Evolutionary conservation across 345 rosid genomes (phyloP).

Genomic region (Pugionium dolabratum): DNA sequence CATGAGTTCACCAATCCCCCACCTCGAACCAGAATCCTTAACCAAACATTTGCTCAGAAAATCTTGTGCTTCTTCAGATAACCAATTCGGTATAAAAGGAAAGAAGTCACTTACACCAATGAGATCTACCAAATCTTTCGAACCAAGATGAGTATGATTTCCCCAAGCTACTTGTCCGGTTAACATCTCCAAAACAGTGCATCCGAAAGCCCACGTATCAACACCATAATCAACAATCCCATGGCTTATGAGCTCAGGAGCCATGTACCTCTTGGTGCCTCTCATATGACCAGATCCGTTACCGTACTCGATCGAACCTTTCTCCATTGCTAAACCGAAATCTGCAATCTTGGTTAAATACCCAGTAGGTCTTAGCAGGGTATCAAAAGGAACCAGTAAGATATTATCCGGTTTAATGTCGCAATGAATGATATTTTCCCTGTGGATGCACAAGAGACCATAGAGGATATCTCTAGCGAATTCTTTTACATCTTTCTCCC

Average conservation of each 20-base stretch:
- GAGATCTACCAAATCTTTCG: not conserved
- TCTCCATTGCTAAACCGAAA: constrained; percentile 30
- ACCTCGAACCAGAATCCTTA: no score
- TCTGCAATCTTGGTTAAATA: constrained; percentile 16
- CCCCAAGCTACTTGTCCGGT: not conserved
- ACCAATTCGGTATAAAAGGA: no score
- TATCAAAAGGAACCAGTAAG: not conserved
- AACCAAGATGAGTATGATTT: no score
- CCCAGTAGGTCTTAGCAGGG: not conserved
- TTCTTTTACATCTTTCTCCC: not conserved
- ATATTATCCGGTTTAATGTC: constrained; percentile 35
- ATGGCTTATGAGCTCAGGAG: constrained; percentile 8
- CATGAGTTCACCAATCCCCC: no score
- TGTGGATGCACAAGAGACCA: constrained; percentile 19
- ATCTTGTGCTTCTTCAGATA: no score
- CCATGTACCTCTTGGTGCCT: constrained; percentile 18
- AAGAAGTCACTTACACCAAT: not conserved
- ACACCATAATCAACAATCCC: constrained; percentile 14
- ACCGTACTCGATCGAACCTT: constrained; percentile 13
- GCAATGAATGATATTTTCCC: constrained; percentile 9
- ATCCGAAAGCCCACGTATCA: constrained; percentile 26
- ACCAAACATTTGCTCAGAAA: no score
- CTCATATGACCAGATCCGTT: constrained; percentile 12
- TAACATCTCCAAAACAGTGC: constrained; percentile 28
- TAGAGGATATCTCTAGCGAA: constrained; percentile 17